Evolutionary conservation across 768 basidiomycete genomes (phyloP), one percentile per base, ranked within the genome.

Genomic region (Strobilomyces confusus): DNA sequence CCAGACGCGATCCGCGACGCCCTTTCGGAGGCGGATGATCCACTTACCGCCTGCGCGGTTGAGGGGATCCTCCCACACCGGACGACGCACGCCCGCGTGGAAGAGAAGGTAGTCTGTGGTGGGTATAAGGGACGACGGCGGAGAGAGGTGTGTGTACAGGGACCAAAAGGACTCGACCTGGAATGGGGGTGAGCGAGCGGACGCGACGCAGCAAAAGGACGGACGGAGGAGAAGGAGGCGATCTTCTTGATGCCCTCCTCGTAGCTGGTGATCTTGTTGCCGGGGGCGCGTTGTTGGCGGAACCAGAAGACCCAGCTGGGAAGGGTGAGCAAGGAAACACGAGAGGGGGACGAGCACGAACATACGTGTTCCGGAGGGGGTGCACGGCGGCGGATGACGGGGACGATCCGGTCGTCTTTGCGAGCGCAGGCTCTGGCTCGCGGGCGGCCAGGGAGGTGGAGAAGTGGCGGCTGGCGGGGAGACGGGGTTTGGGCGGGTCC

Each of bases 121-220:
- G 7, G 94, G 88, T 12, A 83, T 78, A 23, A 98, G 79, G 13
- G 80, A 78, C 1, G 91, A 93, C 1, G 95, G 93, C 0, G 91
- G 84, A 6, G 86, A 78, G 25, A 98, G 80, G 69, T 98, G 95
- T 5, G 94, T 93, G 78, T 91, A 89, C 54, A 98, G 75, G 22
- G 92, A 87, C 87, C 95, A 95, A 71, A 94, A 97, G 34, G 92
- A 95, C 73, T 98, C 95, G 48, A 92, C 89, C 87, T 93, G 64
- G 22, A 15, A 36, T 34, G 37, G 34, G 29, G 37, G 52, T 62
- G 40, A 61, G 54, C 55, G 41, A 13, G 52, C 19, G 52, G 12
- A 42, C 14, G 15, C 8, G 40, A 22, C 34, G 45, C 12, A 42
- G 48, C 14, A 32, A 17, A 50, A 34, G 48, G 48, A 76, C 84